Base-by-base conservation (phyloP, 2,329 filamentous ascomycete species). In the Stylonectria norvegica region DNA sequence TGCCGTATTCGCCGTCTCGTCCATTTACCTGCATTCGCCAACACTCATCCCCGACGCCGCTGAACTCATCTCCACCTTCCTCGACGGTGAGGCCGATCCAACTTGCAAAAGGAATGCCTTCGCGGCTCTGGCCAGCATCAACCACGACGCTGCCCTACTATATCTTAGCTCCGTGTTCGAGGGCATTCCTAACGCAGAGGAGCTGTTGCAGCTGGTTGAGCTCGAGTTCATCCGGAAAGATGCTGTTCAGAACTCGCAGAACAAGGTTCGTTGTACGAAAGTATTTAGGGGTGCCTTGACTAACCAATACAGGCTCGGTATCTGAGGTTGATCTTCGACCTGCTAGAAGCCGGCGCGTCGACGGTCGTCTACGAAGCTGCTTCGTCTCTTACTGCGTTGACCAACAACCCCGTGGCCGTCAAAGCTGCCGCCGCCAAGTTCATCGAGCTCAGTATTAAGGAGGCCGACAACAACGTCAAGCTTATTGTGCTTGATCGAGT, bases 41-140 rank as follows among this genome's bases (percentile, higher is more conserved):
- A 81, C 85, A 45, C 78, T 98, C 38, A 96, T 98, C 59, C 93
- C 93, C 30, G 93, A 98, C 67, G 93, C 93, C 19, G 83, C 93
- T 38, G 93, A 98, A 57, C 81, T 98, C 45, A 85, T 98, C 49
- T 80, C 88, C 42, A 79, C 82, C 14, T 98, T 98, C 75, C 76
- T 98, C 45, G 87, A 91, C 55, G 80, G 82, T 39, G 93, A 98
- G 69, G 94, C 79, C 55, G 93, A 98, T 61, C 81, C 87, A 36
- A 97, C 93, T 19, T 97, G 91, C 81, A 97, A 96, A 77, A 81
- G 93, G 60, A 98, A 98, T 66, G 93, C 91, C 6, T 97, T 98
- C 63, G 89, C 89, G 25, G 90, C 93, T 9, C 76, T 98, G 32
- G 79, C 86, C 50, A 86, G 82, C 55, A 95, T 98, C 59, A 93